phyloP scores from a whole-genome alignment of 1,139 yeast genomes.

The Debaryomyces psychrophilus region DNA sequence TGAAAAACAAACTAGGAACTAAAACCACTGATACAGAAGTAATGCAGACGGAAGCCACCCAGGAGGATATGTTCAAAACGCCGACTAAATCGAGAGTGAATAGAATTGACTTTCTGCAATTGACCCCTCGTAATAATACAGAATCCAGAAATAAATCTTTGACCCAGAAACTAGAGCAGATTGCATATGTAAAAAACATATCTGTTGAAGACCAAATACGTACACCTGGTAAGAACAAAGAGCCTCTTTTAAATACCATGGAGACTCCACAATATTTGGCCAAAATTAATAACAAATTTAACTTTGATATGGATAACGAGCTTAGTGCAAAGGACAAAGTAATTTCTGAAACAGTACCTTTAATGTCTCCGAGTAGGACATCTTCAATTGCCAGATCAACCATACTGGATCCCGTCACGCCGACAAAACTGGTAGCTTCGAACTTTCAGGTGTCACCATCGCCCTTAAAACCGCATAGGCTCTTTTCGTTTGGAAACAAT shows the following conservation, averaged over 20 bases:
- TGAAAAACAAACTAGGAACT: constrained; percentile 22
- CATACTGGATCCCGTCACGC: constrained; percentile 15
- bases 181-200: constrained; percentile 9
- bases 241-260: constrained; percentile 6
- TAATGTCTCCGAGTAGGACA: neutral
- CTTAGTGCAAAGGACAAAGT: neutral
- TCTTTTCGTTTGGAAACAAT: constrained; percentile 25
- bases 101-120: constrained; percentile 15
- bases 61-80: constrained; percentile 31
- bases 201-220: neutral
- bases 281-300: constrained; percentile 27
- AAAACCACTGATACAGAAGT: neutral
- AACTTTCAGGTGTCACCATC: constrained; percentile 49
- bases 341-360: neutral
- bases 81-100: constrained; percentile 32
- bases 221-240: constrained; percentile 8
- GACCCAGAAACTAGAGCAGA: constrained; percentile 16
- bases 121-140: constrained; percentile 17
- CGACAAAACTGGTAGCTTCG: constrained; percentile 15
- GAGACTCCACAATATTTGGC: constrained; percentile 43
- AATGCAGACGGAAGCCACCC: neutral
- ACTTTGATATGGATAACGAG: constrained; percentile 13
- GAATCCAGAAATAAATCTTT: constrained; percentile 7
- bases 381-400: neutral
- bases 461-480: constrained; percentile 44